phyloP scores from a whole-genome alignment of 768 basidiomycete species.

The Boletus rubescentipes region DNA sequence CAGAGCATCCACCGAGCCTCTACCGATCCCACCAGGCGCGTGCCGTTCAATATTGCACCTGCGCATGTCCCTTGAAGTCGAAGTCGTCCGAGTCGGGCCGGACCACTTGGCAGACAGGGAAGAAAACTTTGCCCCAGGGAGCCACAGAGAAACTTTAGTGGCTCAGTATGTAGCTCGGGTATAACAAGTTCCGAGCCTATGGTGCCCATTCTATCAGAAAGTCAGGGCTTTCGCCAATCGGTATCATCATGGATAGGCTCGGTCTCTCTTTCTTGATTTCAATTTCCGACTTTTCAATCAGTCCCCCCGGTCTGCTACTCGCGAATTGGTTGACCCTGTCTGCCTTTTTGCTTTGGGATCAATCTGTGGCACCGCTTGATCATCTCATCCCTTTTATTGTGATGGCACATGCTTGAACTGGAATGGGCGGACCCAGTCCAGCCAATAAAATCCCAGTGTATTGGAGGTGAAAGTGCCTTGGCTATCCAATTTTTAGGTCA shows the following conservation, averaged over 20 bases:
- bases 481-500: conserved; percentile 1
- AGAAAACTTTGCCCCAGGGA: too few relatives aligned
- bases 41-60: not conserved
- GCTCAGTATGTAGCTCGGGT: not conserved
- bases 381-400: not conserved
- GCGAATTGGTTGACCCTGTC: not conserved
- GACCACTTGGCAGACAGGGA: not conserved
- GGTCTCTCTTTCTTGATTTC: not conserved
- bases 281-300: not conserved
- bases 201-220: not conserved
- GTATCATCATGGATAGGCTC: not conserved
- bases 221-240: not conserved
- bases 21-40: not conserved
- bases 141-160: too few relatives aligned
- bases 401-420: not conserved
- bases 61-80: not conserved
- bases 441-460: not conserved
- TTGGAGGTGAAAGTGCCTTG: not conserved
- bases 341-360: not conserved
- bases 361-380: not conserved
- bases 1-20: too few relatives aligned
- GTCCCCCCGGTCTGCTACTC: too few relatives aligned
- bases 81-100: not conserved
- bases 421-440: not conserved
- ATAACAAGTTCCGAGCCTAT: too few relatives aligned